These are phyloP conservation scores for Glycine soja DNA, from an alignment of 306 rosid species.

Conservation along the genomic window DNA sequence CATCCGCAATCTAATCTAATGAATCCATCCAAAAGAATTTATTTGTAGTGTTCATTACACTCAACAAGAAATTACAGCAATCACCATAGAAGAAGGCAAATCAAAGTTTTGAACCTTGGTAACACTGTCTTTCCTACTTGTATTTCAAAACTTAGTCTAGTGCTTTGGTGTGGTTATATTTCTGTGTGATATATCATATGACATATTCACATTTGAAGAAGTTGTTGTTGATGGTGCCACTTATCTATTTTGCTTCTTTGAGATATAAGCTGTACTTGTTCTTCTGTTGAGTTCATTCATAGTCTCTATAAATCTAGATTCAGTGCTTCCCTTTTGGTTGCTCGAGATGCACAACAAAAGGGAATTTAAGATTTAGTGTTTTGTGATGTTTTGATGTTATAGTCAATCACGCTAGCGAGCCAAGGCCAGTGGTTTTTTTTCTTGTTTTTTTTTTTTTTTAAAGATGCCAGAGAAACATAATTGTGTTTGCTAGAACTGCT, in stretches of 20 bases:
- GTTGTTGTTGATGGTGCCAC: background rate
- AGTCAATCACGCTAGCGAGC: too few species aligned
- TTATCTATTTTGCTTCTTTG: slow-evolving; percentile 1
- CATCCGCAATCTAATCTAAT: background rate
- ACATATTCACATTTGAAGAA: background rate
- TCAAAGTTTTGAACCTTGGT: slow-evolving; percentile 30
- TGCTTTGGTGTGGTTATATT: background rate
- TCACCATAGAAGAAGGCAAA: background rate
- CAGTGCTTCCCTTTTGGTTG: background rate
- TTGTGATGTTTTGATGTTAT: background rate
- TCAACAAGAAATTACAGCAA: background rate
- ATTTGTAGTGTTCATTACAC: background rate
- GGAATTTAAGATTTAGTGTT: background rate
- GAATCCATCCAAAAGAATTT: background rate
- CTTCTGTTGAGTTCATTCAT: background rate
- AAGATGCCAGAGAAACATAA: slow-evolving; percentile 9
- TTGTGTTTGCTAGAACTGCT: background rate
- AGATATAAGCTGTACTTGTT: background rate
- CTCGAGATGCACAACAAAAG: slow-evolving; percentile 9
- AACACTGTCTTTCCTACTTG: background rate
- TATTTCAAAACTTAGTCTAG: background rate
- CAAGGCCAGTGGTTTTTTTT: too few species aligned
- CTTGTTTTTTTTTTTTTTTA: background rate
- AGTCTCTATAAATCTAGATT: slow-evolving; percentile 25
- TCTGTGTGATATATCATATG: background rate